These are phyloP conservation scores for Xylaria sp. DNA, from an alignment of 2,329 filamentous ascomycete species.

Conservation along the genomic window DNA sequence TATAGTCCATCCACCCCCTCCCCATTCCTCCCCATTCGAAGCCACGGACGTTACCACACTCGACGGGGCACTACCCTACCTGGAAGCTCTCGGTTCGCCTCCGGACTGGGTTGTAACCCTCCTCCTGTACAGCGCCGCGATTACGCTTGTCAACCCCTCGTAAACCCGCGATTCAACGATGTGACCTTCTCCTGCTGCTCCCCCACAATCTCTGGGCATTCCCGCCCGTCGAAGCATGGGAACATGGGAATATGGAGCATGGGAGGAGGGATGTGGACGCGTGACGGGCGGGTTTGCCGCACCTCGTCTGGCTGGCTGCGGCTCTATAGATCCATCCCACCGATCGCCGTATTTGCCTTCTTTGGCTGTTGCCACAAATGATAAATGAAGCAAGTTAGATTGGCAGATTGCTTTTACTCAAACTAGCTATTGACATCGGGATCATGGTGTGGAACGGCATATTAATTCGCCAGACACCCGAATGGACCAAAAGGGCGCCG, in stretches of 20 bases:
- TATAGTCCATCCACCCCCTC: conserved; percentile 7
- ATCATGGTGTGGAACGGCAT: conserved; percentile 47
- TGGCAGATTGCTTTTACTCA: conserved; percentile 38
- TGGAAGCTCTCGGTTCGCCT: conserved; percentile 39
- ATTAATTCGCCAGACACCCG: conserved; percentile 43
- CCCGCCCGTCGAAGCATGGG: conserved; percentile 26
- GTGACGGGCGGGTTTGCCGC: conserved; percentile 52
- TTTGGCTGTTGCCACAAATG: conserved; percentile 49
- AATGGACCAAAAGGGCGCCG: conserved; percentile 42
- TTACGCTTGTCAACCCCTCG: conserved; percentile 32
- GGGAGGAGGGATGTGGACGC: conserved; percentile 37
- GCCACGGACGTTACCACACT: conserved; percentile 39
- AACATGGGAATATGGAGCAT: not conserved
- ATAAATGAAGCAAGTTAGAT: conserved; percentile 47
- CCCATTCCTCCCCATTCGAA: conserved; percentile 28
- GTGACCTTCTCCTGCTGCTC: conserved; percentile 38
- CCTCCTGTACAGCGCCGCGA: conserved; percentile 30
- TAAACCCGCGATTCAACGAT: conserved; percentile 35
- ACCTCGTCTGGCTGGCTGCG: conserved; percentile 44
- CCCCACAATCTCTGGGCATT: conserved; percentile 40
- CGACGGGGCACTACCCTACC: conserved; percentile 40
- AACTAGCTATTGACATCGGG: conserved; percentile 44
- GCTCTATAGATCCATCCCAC: conserved; percentile 50
- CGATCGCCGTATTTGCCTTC: conserved; percentile 36
- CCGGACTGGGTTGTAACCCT: conserved; percentile 35